Evolutionary conservation across 192 early-diverging fungal species (phyloP).

Genomic region (Coemansia sp.): DNA sequence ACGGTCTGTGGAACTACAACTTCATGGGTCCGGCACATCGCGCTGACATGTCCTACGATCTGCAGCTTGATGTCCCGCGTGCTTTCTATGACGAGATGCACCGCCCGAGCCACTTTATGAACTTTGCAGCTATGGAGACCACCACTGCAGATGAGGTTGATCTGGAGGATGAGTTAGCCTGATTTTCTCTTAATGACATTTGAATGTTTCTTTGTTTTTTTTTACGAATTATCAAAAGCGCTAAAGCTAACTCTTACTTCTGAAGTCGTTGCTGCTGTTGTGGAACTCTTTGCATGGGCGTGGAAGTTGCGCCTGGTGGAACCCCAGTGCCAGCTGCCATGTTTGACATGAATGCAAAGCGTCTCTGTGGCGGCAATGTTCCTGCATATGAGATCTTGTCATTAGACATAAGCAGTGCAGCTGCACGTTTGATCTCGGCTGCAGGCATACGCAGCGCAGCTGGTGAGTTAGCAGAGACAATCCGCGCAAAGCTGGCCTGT

Average conservation of each 20-base stretch:
- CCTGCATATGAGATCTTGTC: conserved; percentile 24
- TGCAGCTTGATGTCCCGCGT: conserved; percentile 89
- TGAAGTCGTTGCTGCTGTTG: not conserved
- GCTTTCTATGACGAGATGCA: conserved; percentile 98
- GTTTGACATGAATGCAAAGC: conserved; percentile 49
- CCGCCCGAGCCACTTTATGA: conserved; percentile 93
- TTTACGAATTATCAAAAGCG: not conserved
- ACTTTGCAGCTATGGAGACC: conserved; percentile 71
- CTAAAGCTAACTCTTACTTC: not conserved
- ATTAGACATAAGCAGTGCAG: conserved; percentile 22
- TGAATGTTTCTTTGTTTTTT: not conserved
- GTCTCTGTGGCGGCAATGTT: conserved; percentile 41
- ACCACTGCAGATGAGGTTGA: conserved; percentile 39
- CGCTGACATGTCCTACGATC: conserved; percentile 87
- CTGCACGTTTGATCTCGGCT: conserved; percentile 34
- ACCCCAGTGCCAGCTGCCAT: conserved; percentile 13
- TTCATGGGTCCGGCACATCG: conserved; percentile 96
- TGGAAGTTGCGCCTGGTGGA: conserved; percentile 29
- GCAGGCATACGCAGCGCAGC: conserved; percentile 23
- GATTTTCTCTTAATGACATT: conserved; percentile 1
- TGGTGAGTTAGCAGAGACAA: conserved; percentile 20
- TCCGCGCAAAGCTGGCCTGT: conserved; percentile 28
- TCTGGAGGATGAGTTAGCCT: conserved; percentile 54
- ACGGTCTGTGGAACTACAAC: conserved; percentile 98
- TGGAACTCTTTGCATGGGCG: conserved; percentile 36